These are phyloP conservation scores for Aristolochia contorta DNA, from an alignment of 164 flowering plant species.

Conservation along the genomic window DNA sequence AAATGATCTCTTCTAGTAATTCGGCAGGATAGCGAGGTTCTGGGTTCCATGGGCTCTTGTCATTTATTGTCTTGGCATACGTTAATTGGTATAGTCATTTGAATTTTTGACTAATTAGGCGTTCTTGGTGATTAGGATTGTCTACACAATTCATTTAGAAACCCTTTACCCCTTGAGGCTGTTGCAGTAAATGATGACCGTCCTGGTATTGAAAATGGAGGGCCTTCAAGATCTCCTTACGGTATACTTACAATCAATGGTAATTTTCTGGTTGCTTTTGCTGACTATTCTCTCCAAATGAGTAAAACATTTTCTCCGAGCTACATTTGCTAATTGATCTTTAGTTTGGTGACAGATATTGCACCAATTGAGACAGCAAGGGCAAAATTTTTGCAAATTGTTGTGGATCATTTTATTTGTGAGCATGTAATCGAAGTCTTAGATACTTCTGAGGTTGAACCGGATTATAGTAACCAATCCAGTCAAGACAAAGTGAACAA, in stretches of 20 bases:
- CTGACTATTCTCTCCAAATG: not conserved
- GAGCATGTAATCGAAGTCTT: slow-evolving; percentile 57
- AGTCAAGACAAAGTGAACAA: slow-evolving; percentile 61
- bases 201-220: slow-evolving; percentile 41
- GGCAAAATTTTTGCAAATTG: slow-evolving; percentile 76
- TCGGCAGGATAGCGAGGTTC: too few relatives aligned
- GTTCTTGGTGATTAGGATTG: slow-evolving; percentile 46
- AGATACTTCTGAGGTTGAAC: slow-evolving; percentile 30
- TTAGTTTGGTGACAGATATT: slow-evolving; percentile 39
- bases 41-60: too few relatives aligned
- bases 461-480: slow-evolving; percentile 37
- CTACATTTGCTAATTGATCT: not conserved
- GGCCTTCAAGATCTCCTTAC: slow-evolving; percentile 39
- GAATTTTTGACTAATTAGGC: not conserved
- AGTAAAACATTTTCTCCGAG: not conserved
- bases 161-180: slow-evolving; percentile 46
- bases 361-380: slow-evolving; percentile 88
- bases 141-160: slow-evolving; percentile 58
- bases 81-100: too few relatives aligned
- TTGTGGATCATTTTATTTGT: slow-evolving; percentile 70
- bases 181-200: slow-evolving; percentile 72
- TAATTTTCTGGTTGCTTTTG: slow-evolving; percentile 12
- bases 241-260: slow-evolving; percentile 51
- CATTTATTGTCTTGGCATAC: too few relatives aligned
- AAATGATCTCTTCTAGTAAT: too few relatives aligned